A percentile compares a stretch with the other conserved stretches of the same genome.
phyloP scores from a whole-genome alignment of 495 filamentous ascomycete species.

The Hypomontagnella submonticulosa region DNA sequence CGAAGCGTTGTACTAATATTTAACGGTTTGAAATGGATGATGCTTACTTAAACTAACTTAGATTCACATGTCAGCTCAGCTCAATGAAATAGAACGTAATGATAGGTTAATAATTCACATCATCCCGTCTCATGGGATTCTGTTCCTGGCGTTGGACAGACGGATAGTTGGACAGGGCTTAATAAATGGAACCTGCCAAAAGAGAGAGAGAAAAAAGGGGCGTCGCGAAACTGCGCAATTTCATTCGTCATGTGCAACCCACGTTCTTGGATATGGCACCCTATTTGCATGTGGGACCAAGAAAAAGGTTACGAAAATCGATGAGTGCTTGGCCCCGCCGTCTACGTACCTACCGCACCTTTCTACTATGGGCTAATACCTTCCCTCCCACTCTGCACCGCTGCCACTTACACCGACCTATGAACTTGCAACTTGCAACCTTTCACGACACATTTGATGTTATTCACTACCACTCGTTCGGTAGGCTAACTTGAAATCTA shows the following conservation, averaged over 20 bases:
- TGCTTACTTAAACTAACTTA: background rate
- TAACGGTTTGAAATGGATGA: background rate
- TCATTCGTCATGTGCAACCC: slow-evolving; percentile 28
- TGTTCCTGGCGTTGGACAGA: background rate
- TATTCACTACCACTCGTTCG: slow-evolving; percentile 1
- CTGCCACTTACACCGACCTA: slow-evolving; percentile 38
- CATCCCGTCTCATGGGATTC: background rate
- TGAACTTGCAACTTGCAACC: slow-evolving; percentile 18
- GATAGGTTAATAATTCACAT: slow-evolving; percentile 3
- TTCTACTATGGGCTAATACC: too few species aligned
- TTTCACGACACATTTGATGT: slow-evolving; percentile 33
- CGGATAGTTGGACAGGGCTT: background rate
- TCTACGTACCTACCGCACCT: background rate
- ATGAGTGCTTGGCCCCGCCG: background rate
- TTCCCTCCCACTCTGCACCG: background rate
- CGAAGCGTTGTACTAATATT: too few species aligned
- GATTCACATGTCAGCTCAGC: slow-evolving; percentile 23
- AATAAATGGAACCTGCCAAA: slow-evolving; percentile 19
- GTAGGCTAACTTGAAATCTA: slow-evolving; percentile 3
- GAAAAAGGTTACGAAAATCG: background rate
- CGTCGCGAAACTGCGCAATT: slow-evolving; percentile 8
- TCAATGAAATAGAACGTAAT: background rate
- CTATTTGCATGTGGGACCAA: slow-evolving; percentile 39
- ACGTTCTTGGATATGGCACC: slow-evolving; percentile 33
- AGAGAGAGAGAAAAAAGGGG: slow-evolving; percentile 19